Percentiles rank a stretch among this genome's conserved stretches.
These are phyloP conservation scores for Helotiales sp. DNA, from an alignment of 2,329 filamentous ascomycete species.

Conservation along the genomic window DNA sequence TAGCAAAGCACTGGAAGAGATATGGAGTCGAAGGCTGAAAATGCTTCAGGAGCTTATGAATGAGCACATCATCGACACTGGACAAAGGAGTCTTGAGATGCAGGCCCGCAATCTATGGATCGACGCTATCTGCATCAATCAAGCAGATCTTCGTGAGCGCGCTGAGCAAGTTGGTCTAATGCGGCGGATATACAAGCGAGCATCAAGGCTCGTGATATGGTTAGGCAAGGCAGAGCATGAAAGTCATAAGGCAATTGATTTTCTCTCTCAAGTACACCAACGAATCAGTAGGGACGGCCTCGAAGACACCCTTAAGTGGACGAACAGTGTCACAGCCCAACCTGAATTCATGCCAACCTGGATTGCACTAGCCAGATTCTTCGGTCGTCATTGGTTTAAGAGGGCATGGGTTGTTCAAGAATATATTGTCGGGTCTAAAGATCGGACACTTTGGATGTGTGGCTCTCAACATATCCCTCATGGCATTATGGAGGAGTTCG, in stretches of 20 bases:
- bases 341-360: not conserved
- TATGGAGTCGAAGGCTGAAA: not conserved
- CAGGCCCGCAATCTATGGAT: too few relatives aligned
- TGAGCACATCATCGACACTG: not conserved
- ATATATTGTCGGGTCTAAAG: not conserved
- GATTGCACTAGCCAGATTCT: not conserved
- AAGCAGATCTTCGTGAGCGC: too few relatives aligned
- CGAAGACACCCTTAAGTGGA: not conserved
- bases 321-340: not conserved
- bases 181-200: too few relatives aligned
- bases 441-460: not conserved
- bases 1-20: not conserved
- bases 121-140: constrained; percentile 13
- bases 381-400: not conserved
- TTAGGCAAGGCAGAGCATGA: too few relatives aligned
- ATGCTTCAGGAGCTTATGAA: not conserved
- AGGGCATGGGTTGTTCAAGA: constrained; percentile 7
- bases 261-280: too few relatives aligned
- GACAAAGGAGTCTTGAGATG: not conserved
- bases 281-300: too few relatives aligned
- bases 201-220: too few relatives aligned
- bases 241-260: too few relatives aligned
- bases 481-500: constrained; percentile 24
- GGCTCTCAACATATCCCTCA: not conserved
- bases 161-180: too few relatives aligned